These are phyloP conservation scores for Xylaria venustula DNA, from an alignment of 495 filamentous ascomycete genomes.

Conservation along the genomic window DNA sequence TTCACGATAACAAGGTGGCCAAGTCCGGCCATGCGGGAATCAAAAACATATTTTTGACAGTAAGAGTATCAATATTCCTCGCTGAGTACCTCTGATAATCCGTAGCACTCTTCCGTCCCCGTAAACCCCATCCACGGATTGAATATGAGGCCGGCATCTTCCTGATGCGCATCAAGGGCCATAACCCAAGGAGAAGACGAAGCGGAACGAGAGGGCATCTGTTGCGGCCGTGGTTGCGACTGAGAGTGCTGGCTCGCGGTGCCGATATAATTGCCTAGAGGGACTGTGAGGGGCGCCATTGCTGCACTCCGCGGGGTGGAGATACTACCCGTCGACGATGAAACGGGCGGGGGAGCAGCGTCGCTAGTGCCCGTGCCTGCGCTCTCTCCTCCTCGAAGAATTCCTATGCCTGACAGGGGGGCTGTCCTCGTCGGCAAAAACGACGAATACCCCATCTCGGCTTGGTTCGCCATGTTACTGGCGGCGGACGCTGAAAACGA, in stretches of 20 bases:
- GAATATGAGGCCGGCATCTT: constrained; percentile 28
- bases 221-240: neutral
- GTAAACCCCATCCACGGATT: constrained; percentile 30
- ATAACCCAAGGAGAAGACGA: neutral
- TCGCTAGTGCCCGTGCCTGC: neutral
- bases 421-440: neutral
- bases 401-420: neutral
- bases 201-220: neutral
- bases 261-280: neutral
- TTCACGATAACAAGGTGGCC: neutral
- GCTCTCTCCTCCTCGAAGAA: neutral
- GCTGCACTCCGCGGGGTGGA: neutral
- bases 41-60: too few species aligned
- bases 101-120: constrained; percentile 24
- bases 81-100: constrained; percentile 6
- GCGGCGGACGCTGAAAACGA: neutral
- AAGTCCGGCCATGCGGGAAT: too few species aligned
- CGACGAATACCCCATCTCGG: neutral
- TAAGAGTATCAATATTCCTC: constrained; percentile 2
- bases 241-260: neutral
- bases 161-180: constrained; percentile 20
- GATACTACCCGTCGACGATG: neutral
- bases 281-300: neutral
- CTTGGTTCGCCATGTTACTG: neutral
- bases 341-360: neutral